A percentile compares a stretch with the other conserved stretches of the same genome.
phyloP scores from a whole-genome alignment of 345 rosid genomes.

The Hibiscus tridactylites region DNA sequence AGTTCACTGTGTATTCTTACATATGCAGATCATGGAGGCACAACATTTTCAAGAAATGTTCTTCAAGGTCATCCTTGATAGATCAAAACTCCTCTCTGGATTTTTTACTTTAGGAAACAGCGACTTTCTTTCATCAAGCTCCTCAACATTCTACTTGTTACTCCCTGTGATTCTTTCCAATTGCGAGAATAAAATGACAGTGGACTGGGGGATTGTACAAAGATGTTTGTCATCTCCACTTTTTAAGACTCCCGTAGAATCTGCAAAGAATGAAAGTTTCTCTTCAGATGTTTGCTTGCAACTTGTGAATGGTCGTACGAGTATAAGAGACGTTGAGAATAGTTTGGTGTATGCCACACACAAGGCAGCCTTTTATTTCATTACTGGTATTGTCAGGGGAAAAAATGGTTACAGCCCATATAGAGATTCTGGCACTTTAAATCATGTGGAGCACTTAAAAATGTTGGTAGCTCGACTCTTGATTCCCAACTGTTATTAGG shows the following conservation, averaged over 20 bases:
- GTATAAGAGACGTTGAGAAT: slow-evolving; percentile 47
- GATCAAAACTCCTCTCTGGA: slow-evolving; percentile 42
- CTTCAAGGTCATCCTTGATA: slow-evolving; percentile 65
- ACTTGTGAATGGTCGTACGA: slow-evolving; percentile 61
- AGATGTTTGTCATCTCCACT: slow-evolving; percentile 79
- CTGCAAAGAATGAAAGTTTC: slow-evolving; percentile 21
- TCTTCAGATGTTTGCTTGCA: slow-evolving; percentile 23
- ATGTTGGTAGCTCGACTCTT: slow-evolving; percentile 40
- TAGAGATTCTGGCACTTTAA: slow-evolving; percentile 28
- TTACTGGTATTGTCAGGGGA: slow-evolving; percentile 30
- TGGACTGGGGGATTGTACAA: slow-evolving; percentile 59
- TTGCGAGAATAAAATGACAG: slow-evolving; percentile 22
- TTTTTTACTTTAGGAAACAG: slow-evolving; percentile 47
- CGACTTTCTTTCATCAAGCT: slow-evolving; percentile 21
- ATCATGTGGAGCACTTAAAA: slow-evolving; percentile 39
- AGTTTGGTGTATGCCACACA: slow-evolving; percentile 60
- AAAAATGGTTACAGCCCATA: slow-evolving; percentile 45
- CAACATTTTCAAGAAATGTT: slow-evolving; percentile 72
- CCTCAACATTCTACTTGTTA: slow-evolving; percentile 65
- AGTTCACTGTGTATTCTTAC: slow-evolving; percentile 8
- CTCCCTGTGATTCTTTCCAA: slow-evolving; percentile 50
- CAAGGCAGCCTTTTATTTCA: slow-evolving; percentile 54
- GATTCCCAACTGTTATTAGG: not conserved
- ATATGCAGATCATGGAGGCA: slow-evolving; percentile 55
- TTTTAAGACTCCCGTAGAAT: slow-evolving; percentile 35